Evolutionary conservation across 805 yeast species (phyloP).

Genomic region (Torulaspora microellipsoides): DNA sequence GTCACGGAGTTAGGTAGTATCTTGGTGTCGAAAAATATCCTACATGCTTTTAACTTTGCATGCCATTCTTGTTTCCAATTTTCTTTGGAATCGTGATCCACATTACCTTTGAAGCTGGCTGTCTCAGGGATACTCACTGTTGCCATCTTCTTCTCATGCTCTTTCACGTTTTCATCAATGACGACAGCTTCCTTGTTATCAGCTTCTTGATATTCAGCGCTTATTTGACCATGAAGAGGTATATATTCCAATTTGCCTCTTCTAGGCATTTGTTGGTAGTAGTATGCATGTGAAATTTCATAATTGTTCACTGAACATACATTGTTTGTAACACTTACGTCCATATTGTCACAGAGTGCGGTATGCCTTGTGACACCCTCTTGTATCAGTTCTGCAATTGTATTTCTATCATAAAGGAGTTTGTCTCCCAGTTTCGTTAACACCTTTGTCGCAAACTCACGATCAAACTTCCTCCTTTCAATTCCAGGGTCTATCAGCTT

Average conservation of each 20-base stretch:
- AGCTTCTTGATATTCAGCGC: neutral
- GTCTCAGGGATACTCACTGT: neutral
- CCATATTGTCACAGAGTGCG: constrained; percentile 14
- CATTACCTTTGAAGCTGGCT: neutral
- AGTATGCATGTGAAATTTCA: constrained; percentile 22
- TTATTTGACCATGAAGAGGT: constrained; percentile 8
- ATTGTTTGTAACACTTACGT: constrained; percentile 28
- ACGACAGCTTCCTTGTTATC: neutral
- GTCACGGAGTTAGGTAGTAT: neutral
- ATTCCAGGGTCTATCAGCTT: constrained; percentile 11
- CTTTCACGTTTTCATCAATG: neutral
- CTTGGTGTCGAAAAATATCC: constrained; percentile 9
- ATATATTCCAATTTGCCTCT: constrained; percentile 17
- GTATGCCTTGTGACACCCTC: constrained; percentile 22
- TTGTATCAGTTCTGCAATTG: constrained; percentile 16
- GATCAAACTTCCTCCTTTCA: constrained; percentile 18
- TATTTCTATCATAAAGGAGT: constrained; percentile 6
- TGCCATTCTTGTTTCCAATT: constrained; percentile 16
- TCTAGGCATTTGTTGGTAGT: constrained; percentile 25
- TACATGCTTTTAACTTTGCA: constrained; percentile 7
- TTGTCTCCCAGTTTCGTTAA: constrained; percentile 9
- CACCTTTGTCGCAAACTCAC: constrained; percentile 14
- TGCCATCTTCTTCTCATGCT: neutral
- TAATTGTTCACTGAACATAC: constrained; percentile 28
- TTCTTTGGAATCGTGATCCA: constrained; percentile 4